These are phyloP conservation scores for Eutrema heterophyllum DNA, from an alignment of 345 rosid genomes.

Conservation along the genomic window DNA sequence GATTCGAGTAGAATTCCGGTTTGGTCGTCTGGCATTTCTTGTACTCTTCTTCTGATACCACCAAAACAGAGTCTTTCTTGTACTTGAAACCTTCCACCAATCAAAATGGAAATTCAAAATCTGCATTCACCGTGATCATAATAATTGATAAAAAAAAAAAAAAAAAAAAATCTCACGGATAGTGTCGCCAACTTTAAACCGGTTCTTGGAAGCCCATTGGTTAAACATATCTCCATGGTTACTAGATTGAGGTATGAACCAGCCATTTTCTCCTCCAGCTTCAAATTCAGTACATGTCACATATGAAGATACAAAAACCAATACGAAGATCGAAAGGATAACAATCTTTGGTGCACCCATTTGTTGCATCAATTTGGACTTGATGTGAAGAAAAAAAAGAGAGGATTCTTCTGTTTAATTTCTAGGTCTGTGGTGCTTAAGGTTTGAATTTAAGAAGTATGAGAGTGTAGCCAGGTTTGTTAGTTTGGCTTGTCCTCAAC, in stretches of 20 bases:
- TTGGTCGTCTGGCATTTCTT: conserved; percentile 40
- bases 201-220: conserved; percentile 63
- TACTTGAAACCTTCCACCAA: conserved; percentile 36
- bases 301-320: not conserved
- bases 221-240: conserved; percentile 44
- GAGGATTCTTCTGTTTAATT: not conserved
- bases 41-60: conserved; percentile 47
- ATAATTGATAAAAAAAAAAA: not conserved
- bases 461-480: not conserved
- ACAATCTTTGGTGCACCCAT: not conserved
- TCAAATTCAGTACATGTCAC: conserved; percentile 35
- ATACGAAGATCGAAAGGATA: not conserved
- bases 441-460: conserved; percentile 3
- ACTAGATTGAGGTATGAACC: conserved; percentile 51
- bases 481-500: conserved; percentile 6
- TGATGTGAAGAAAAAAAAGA: not conserved
- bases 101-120: not conserved
- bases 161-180: conserved; percentile 38
- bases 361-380: not conserved
- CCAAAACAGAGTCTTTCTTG: conserved; percentile 47
- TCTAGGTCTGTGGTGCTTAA: not conserved
- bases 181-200: conserved; percentile 53
- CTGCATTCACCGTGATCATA: not conserved
- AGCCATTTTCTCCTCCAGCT: conserved; percentile 54
- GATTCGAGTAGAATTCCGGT: conserved; percentile 46